Evolutionary conservation across 306 rosid genomes (phyloP), one percentile per base, ranked within the genome.

Genomic region (Herpetospermum pedunculosum): DNA sequence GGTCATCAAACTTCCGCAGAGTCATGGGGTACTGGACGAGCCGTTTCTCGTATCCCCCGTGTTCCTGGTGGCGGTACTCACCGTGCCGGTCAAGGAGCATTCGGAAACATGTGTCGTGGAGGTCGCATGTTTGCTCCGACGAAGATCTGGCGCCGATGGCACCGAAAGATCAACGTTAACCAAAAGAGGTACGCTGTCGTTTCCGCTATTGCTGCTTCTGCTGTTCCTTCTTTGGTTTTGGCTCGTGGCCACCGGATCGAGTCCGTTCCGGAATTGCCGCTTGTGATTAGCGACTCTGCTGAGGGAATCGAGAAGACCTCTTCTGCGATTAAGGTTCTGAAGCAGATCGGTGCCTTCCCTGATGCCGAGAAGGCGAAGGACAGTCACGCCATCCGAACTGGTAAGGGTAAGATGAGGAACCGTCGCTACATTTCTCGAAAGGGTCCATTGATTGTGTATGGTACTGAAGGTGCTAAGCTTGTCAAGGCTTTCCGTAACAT

Each of bases 111-210:
- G 96, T 92, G 98, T 64, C 95, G 98, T 0, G 98, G 98, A 0
- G 98, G 96, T 0, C 87, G 98, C 37, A 92, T 92, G 98, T 88
- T 92, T 26, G 98, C 98, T 5, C 98, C 98, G 0, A 92, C 98
- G 28, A 88, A 83, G 90, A 92, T 92, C 90, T 92, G 98, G 98
- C 95, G 98, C 38, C 87, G 88, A 2, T 92, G 98, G 98, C 98
- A 92, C 80, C 79, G 98, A 0, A 90, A 81, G 78, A 84, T 92
- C 62, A 90, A 90, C 19, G 96, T 90, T 2, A 92, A 90, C 64
- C 95, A 90, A 79, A 92, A 90, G 76, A 77, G 98, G 0, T 88
- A 87, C 55, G 98, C 98, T 5, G 73, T 92, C 0, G 96, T 85
- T 10, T 90, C 98, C 0, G 98, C 98, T n/a, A 92, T 92, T 18